Evolutionary conservation across 225 moss, liverwort and hornwort genomes (phyloP), one percentile per base, ranked within the genome.

Genomic region (Marchantia polymorpha): DNA sequence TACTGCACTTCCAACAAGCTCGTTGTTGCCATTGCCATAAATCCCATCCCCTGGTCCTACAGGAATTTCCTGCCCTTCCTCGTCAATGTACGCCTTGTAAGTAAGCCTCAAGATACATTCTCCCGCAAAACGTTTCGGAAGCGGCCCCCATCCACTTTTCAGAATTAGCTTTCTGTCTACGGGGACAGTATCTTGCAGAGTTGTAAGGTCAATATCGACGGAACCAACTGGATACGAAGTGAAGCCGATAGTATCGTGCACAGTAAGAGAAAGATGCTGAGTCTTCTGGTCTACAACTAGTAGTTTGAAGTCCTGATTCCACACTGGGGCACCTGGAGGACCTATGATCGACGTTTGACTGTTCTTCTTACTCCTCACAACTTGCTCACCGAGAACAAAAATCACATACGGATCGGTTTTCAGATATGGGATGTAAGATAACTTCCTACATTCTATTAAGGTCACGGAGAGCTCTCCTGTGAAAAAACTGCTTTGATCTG

Each of bases 291-390:
- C 81, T 77, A 93, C 89, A 65, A 94, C 96, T 52, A 97, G 86
- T 75, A 97, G 82, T 66, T 92, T 89, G 65, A 97, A 93, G 84
- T 97, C 96, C 93, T 97, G 94, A 81, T 95, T 99, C 99, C 99
- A 99, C 78, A 99, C 91, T 70, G 99, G 99, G 49, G 87, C 87
- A 58, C 99, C 99, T 59, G 95, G 89, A 73, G 95, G 89, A 48
- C 95, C 99, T 72, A 89, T 81, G 67, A 86, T 83, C 47, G 99
- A 99, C 26, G 99, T 99, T 85, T 99, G 93, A 80, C 92, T 95
- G 76, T 99, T 99, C 82, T 87, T 91, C 86, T 99, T 99, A 80
- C 99, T 95, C 69, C 95, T 89, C 77, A 90, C 79, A 56, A 91
- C 85, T 85, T 99, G 99, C 77, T 95, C 95, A 77, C 99, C 94